phyloP scores from a whole-genome alignment of 805 yeast genomes.

The Wickerhamiella domercqiae region DNA sequence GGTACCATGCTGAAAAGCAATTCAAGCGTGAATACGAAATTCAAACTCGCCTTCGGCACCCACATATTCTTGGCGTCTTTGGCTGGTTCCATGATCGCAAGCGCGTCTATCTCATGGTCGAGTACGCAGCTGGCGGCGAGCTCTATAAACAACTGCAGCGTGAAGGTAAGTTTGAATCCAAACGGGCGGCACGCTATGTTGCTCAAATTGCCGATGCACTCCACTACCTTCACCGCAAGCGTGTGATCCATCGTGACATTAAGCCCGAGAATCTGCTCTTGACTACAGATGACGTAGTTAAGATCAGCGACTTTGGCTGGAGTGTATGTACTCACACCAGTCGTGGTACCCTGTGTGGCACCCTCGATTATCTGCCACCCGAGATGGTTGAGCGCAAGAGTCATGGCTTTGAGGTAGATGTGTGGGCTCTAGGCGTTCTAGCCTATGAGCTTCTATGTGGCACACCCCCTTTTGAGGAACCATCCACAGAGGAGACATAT shows the following conservation, averaged over 20 bases:
- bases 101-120: slow-evolving; percentile 71
- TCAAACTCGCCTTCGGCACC: slow-evolving; percentile 61
- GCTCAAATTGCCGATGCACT: slow-evolving; percentile 74
- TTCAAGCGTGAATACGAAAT: slow-evolving; percentile 85
- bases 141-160: slow-evolving; percentile 55
- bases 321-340: slow-evolving; percentile 52
- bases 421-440: slow-evolving; percentile 85
- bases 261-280: slow-evolving; percentile 86
- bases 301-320: slow-evolving; percentile 94
- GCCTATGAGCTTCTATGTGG: slow-evolving; percentile 80
- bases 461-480: slow-evolving; percentile 82
- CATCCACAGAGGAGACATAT: slow-evolving; percentile 54
- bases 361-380: slow-evolving; percentile 87
- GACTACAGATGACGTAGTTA: slow-evolving; percentile 54
- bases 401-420: slow-evolving; percentile 66
- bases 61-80: slow-evolving; percentile 62
- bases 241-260: slow-evolving; percentile 80
- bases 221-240: slow-evolving; percentile 57
- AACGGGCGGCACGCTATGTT: slow-evolving; percentile 56
- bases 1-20: slow-evolving; percentile 66
- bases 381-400: slow-evolving; percentile 79
- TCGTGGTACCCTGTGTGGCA: slow-evolving; percentile 82
- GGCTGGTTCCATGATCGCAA: slow-evolving; percentile 74
- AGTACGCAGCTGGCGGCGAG: slow-evolving; percentile 77
- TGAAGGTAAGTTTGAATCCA: slow-evolving; percentile 56